These are phyloP conservation scores for Ascosphaera pollenicola DNA, from an alignment of 2,329 filamentous ascomycete species.

Conservation along the genomic window DNA sequence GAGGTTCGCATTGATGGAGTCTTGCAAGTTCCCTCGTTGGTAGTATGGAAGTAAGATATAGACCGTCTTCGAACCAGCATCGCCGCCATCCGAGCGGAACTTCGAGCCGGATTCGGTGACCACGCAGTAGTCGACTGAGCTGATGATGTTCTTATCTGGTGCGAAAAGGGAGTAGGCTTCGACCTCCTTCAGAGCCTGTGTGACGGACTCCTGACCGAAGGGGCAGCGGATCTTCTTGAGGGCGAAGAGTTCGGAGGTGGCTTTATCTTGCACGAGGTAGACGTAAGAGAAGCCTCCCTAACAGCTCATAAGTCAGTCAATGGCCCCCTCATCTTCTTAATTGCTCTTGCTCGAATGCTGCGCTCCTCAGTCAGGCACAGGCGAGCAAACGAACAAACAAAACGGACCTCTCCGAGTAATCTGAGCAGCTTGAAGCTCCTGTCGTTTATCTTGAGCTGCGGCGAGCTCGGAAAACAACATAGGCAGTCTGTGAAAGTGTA, in stretches of 20 bases:
- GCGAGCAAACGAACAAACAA: neutral
- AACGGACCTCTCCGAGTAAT: constrained; percentile 63
- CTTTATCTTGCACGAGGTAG: constrained; percentile 87
- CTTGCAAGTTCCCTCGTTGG: constrained; percentile 81
- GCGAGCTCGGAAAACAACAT: constrained; percentile 86
- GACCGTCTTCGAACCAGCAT: constrained; percentile 62
- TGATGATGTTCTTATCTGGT: constrained; percentile 67
- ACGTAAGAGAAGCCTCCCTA: constrained; percentile 97
- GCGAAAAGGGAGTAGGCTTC: constrained; percentile 87
- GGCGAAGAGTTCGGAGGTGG: constrained; percentile 64
- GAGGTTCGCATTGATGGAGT: constrained; percentile 95
- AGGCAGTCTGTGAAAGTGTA: constrained; percentile 90
- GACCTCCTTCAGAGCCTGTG: constrained; percentile 87
- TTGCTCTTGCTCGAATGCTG: neutral
- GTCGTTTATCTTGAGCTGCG: constrained; percentile 84
- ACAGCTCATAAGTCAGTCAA: constrained; percentile 2
- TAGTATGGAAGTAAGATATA: constrained; percentile 96
- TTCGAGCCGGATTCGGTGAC: constrained; percentile 43
- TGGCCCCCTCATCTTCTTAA: constrained; percentile 1
- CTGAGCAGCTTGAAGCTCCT: constrained; percentile 91
- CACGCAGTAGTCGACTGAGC: constrained; percentile 61
- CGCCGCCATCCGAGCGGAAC: constrained; percentile 32
- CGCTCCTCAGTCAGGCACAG: neutral
- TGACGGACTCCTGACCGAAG: constrained; percentile 88
- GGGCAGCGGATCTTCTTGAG: constrained; percentile 98